These are phyloP conservation scores for Zoysia japonica DNA, from an alignment of 176 grass and related monocot species.

Conservation along the genomic window DNA sequence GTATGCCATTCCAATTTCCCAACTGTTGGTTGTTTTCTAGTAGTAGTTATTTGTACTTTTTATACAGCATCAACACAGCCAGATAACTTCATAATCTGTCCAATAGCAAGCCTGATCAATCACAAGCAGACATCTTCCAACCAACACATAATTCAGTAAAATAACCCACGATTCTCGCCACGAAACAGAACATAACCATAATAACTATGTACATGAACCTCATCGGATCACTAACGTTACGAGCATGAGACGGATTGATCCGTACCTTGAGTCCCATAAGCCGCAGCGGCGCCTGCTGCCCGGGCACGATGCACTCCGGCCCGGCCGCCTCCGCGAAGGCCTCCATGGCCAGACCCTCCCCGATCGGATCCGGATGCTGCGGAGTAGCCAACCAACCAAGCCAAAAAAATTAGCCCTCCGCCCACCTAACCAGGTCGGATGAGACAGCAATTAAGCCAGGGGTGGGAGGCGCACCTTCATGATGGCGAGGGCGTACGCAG, in stretches of 20 bases:
- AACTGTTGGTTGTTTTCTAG: neutral
- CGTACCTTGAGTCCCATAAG: conserved; percentile 88
- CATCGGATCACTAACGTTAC: neutral
- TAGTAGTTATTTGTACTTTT: neutral
- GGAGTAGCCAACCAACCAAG: conserved; percentile 2
- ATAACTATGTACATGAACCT: neutral
- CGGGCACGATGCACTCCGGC: conserved; percentile 91
- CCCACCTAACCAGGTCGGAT: conserved; percentile 19
- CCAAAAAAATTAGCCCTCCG: conserved; percentile 14
- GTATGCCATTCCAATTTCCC: neutral
- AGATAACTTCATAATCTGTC: neutral
- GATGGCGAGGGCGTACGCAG: conserved; percentile 79
- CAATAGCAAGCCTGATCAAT: conserved; percentile 10
- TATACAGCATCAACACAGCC: neutral
- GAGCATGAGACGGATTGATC: neutral
- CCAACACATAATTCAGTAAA: neutral
- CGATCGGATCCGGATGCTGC: conserved; percentile 92
- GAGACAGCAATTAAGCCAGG: neutral
- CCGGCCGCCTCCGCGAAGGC: conserved; percentile 85
- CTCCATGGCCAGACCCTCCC: conserved; percentile 86
- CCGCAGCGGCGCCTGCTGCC: conserved; percentile 72
- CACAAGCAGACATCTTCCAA: conserved; percentile 1
- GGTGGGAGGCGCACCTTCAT: conserved; percentile 64
- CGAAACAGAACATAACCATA: neutral
- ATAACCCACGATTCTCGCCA: neutral